These are phyloP conservation scores for Diplogelasinospora grovesii DNA, from an alignment of 495 filamentous ascomycete genomes.

Conservation along the genomic window DNA sequence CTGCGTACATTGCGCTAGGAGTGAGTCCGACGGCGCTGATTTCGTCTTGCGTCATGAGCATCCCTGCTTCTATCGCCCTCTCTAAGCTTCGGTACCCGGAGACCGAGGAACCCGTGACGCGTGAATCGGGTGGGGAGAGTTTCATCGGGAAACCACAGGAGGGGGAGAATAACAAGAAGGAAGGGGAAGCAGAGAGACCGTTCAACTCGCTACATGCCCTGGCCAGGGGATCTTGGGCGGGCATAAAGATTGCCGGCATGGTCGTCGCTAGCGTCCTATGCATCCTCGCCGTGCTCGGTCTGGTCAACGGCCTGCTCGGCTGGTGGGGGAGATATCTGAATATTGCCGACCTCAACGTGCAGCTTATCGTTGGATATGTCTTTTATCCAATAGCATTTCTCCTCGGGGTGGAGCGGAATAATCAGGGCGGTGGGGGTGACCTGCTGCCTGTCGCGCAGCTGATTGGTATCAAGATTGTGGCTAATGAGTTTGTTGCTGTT, in stretches of 20 bases:
- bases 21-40: conserved; percentile 80
- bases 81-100: conserved; percentile 87
- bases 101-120: conserved; percentile 74
- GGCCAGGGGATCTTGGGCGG: conserved; percentile 79
- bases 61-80: conserved; percentile 78
- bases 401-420: conserved; percentile 72
- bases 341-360: conserved; percentile 64
- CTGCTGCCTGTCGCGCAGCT: conserved; percentile 68
- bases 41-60: conserved; percentile 88
- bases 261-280: conserved; percentile 73
- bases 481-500: conserved; percentile 68
- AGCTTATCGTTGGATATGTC: conserved; percentile 75
- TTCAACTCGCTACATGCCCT: conserved; percentile 81
- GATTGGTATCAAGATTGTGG: conserved; percentile 77
- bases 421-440: no score
- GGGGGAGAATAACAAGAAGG: no score
- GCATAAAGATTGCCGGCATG: conserved; percentile 83
- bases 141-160: conserved; percentile 70
- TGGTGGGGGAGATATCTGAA: conserved; percentile 88
- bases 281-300: conserved; percentile 72
- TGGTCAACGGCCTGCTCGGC: conserved; percentile 70
- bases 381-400: conserved; percentile 82
- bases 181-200: conserved; percentile 57
- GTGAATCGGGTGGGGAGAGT: no score
- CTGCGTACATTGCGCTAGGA: conserved; percentile 74